Conservation (phyloP, 352 stramenopile species). For the Globisporangium solare region DNA sequence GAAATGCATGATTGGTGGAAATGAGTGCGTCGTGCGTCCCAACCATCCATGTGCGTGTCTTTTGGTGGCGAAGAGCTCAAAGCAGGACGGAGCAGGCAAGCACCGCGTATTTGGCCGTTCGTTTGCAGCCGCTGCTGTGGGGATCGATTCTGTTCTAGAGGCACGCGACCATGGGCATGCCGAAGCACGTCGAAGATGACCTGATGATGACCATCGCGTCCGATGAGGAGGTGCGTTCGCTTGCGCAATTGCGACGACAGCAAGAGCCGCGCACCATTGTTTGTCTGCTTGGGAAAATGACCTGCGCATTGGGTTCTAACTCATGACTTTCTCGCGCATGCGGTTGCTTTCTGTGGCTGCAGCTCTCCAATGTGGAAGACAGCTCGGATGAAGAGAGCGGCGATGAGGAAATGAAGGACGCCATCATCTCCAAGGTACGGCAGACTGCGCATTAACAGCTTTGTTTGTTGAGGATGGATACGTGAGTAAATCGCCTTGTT, state of each 20-base stretch:
- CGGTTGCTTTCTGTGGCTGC: background rate
- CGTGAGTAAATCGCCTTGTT: background rate
- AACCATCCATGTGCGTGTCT: constrained; percentile 20
- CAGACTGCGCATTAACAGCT: background rate
- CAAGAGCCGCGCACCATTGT: no score
- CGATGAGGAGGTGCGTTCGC: constrained; percentile 56
- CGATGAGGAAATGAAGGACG: constrained; percentile 40
- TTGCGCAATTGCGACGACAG: background rate
- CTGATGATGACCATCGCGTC: constrained; percentile 89
- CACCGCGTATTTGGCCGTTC: background rate
- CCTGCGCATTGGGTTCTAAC: no score
- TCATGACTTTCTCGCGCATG: background rate
- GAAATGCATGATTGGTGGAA: constrained; percentile 2
- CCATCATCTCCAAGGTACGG: constrained; percentile 62
- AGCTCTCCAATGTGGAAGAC: constrained; percentile 62
- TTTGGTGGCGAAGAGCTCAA: constrained; percentile 17
- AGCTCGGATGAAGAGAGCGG: constrained; percentile 66
- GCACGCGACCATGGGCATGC: constrained; percentile 25
- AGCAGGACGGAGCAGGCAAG: constrained; percentile 2
- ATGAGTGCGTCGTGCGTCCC: constrained; percentile 11
- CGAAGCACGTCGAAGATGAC: constrained; percentile 41
- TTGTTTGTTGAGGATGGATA: background rate
- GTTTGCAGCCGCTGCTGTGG: background rate
- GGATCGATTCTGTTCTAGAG: background rate
- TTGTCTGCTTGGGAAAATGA: background rate